A percentile compares a stretch with the other conserved stretches of the same genome.
phyloP scores from a whole-genome alignment of 2,329 filamentous ascomycete species.

The Phyllosticta capitalensis region DNA sequence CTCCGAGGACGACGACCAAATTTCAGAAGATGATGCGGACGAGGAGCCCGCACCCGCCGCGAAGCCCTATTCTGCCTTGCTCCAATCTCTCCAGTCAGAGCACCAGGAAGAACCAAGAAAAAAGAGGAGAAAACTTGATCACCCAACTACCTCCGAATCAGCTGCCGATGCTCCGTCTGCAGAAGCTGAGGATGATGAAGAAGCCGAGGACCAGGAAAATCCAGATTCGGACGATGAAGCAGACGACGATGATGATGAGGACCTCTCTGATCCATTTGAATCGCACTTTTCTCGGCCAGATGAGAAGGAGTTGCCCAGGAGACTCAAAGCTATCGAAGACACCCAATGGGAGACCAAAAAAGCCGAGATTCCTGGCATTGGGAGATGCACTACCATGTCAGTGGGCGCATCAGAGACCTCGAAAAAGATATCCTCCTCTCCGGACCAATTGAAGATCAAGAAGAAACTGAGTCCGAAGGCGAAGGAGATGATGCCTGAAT shows the following conservation, averaged over 20 bases:
- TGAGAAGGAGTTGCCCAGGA: constrained; percentile 47
- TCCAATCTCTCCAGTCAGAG: constrained; percentile 44
- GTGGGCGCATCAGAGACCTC: constrained; percentile 13
- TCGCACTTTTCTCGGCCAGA: constrained; percentile 65
- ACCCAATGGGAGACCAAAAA: constrained; percentile 42
- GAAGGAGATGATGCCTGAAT: constrained; percentile 30
- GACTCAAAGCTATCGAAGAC: constrained; percentile 36
- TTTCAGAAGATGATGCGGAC: constrained; percentile 21
- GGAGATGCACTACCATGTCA: constrained; percentile 22
- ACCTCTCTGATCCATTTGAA: constrained; percentile 62
- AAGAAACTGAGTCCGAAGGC: constrained; percentile 22
- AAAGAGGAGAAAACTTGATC: constrained; percentile 45
- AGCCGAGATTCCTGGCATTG: constrained; percentile 18
- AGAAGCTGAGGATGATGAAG: constrained; percentile 18
- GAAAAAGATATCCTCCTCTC: constrained; percentile 18
- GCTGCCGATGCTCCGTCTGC: constrained; percentile 15
- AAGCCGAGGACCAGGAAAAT: constrained; percentile 17
- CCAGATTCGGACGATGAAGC: constrained; percentile 31
- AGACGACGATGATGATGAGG: constrained; percentile 37
- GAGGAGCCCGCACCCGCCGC: constrained; percentile 17
- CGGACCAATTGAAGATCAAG: constrained; percentile 25
- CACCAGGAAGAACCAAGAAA: constrained; percentile 35
- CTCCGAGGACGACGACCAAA: neutral
- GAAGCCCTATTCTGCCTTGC: constrained; percentile 46
- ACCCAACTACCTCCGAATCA: constrained; percentile 9